Conservation (phyloP, 176 grass and related monocot genomes). For the Avena eriantha region DNA sequence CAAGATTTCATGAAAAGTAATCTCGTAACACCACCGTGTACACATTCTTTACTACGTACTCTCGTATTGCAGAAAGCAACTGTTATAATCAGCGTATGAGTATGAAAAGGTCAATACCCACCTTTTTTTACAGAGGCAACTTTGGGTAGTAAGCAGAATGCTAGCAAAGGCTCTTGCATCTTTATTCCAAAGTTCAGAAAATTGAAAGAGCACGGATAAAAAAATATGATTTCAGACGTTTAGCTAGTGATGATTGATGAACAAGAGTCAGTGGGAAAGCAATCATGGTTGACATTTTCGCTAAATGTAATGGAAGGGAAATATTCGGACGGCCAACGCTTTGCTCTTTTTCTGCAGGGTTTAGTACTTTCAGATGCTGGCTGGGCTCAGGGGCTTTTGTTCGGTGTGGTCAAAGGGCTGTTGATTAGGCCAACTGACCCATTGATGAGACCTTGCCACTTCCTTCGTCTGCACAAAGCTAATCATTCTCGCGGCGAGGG, state of each 20-base stretch:
- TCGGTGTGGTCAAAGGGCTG: not conserved
- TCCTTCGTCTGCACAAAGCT: not conserved
- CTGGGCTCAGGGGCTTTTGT: conserved; percentile 12
- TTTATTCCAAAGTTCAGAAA: not conserved
- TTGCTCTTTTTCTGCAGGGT: conserved; percentile 23
- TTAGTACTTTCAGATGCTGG: conserved; percentile 1
- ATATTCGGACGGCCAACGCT: not conserved
- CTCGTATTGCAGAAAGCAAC: not conserved
- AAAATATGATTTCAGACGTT: not conserved
- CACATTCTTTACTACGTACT: not conserved
- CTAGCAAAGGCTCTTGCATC: not conserved
- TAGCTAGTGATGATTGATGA: conserved; percentile 1
- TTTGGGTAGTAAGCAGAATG: too few species aligned
- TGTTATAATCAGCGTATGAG: not conserved
- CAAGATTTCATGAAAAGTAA: not conserved
- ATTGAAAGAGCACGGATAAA: not conserved
- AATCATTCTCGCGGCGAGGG: not conserved
- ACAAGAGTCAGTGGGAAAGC: not conserved
- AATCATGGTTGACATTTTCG: conserved; percentile 14
- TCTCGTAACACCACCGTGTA: not conserved
- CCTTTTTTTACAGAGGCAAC: not conserved
- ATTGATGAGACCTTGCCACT: conserved; percentile 28
- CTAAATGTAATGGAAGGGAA: not conserved
- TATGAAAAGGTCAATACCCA: not conserved
- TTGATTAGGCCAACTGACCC: conserved; percentile 27